Evolutionary conservation across 129 eudicot genomes (phyloP).

Genomic region (Flaveria brownii): DNA sequence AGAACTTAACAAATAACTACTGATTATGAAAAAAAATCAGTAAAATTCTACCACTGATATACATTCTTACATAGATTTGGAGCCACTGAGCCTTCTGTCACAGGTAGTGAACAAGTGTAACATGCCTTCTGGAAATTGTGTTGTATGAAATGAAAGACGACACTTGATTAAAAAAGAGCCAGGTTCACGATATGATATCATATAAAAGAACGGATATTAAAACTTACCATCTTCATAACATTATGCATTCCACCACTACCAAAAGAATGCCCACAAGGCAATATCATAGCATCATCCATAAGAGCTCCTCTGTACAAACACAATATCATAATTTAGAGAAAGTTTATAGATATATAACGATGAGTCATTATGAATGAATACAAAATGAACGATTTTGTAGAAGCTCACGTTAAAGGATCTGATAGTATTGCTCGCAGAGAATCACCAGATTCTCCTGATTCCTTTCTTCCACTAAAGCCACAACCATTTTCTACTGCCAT

Average conservation of each 20-base stretch:
- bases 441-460: slow-evolving; percentile 65
- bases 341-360: not conserved
- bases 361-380: not conserved
- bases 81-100: slow-evolving; percentile 61
- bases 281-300: slow-evolving; percentile 96
- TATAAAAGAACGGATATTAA: not conserved
- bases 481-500: slow-evolving; percentile 53
- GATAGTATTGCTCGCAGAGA: slow-evolving; percentile 72
- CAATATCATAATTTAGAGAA: slow-evolving; percentile 15
- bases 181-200: not conserved
- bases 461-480: slow-evolving; percentile 81
- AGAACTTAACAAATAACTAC: not conserved
- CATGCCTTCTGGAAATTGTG: slow-evolving; percentile 72
- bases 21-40: not conserved
- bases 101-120: slow-evolving; percentile 79
- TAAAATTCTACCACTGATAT: not conserved
- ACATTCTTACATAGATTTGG: slow-evolving; percentile 75
- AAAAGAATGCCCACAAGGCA: slow-evolving; percentile 94
- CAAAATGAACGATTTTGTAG: slow-evolving; percentile 7
- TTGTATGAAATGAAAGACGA: slow-evolving; percentile 7
- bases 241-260: slow-evolving; percentile 84
- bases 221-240: slow-evolving; percentile 63
- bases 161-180: slow-evolving; percentile 4
- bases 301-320: slow-evolving; percentile 67
- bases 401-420: slow-evolving; percentile 81